Evolutionary conservation across 768 basidiomycete species (phyloP).

Genomic region (Xerocomellus dryophilus): DNA sequence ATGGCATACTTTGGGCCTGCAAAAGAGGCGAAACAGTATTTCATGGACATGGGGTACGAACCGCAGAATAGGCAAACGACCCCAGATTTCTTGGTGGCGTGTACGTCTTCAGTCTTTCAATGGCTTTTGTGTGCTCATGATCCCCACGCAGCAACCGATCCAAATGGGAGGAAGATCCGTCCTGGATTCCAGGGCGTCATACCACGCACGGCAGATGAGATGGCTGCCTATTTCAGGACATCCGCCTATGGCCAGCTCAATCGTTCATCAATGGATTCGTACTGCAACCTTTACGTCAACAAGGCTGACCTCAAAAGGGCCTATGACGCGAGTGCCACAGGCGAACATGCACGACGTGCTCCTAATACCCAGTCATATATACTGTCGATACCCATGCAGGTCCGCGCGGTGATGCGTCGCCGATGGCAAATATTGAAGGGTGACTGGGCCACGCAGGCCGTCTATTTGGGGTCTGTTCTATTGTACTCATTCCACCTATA

Average conservation of each 20-base stretch:
- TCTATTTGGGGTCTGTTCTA: slow-evolving; percentile 34
- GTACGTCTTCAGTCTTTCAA: slow-evolving; percentile 26
- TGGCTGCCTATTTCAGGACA: slow-evolving; percentile 45
- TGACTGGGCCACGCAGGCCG: slow-evolving; percentile 35
- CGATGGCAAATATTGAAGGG: slow-evolving; percentile 45
- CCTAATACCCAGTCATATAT: slow-evolving; percentile 42
- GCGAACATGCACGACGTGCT: slow-evolving; percentile 50
- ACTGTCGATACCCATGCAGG: slow-evolving; percentile 44
- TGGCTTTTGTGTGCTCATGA: not conserved
- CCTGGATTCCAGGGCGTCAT: slow-evolving; percentile 36
- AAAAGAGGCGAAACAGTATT: not conserved
- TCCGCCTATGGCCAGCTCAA: slow-evolving; percentile 43
- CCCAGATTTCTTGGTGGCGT: slow-evolving; percentile 55
- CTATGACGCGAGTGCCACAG: slow-evolving; percentile 47
- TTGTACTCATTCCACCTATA: slow-evolving; percentile 4
- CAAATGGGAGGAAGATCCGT: slow-evolving; percentile 53
- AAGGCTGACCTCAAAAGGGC: slow-evolving; percentile 39
- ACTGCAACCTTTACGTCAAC: slow-evolving; percentile 44
- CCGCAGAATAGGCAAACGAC: slow-evolving; percentile 57
- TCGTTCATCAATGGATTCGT: slow-evolving; percentile 44
- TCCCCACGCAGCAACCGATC: slow-evolving; percentile 48
- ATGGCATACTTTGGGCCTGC: slow-evolving; percentile 9
- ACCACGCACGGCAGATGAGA: slow-evolving; percentile 57
- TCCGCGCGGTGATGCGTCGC: slow-evolving; percentile 43
- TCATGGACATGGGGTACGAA: slow-evolving; percentile 36